phyloP scores from a whole-genome alignment of 192 early-diverging fungal genomes.

The Coemansia sp. region DNA sequence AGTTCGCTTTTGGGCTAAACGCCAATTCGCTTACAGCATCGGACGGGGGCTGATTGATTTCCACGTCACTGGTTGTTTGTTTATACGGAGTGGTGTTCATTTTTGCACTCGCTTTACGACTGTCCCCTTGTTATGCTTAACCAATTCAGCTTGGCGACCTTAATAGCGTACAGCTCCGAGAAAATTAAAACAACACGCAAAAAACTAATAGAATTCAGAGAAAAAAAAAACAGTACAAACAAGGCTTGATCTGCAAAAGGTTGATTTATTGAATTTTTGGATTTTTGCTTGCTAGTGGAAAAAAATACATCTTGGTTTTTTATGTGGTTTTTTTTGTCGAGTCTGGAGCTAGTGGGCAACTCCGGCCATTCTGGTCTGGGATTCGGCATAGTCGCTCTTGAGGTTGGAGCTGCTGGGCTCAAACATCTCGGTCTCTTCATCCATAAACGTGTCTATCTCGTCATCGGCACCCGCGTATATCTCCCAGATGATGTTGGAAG shows the following conservation, averaged over 20 bases:
- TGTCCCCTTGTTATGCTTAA: too few relatives aligned
- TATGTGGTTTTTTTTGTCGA: neutral
- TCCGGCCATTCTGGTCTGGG: conserved; percentile 6
- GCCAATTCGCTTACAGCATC: conserved; percentile 77
- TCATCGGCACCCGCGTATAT: conserved; percentile 16
- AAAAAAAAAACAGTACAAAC: conserved; percentile 1
- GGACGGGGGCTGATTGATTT: conserved; percentile 61
- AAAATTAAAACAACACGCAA: neutral
- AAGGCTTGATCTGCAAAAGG: neutral
- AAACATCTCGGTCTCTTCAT: conserved; percentile 3
- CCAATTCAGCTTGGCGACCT: too few relatives aligned
- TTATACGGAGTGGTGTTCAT: conserved; percentile 22
- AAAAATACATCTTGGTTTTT: conserved; percentile 14
- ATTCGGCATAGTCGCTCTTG: conserved; percentile 2
- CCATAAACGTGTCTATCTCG: conserved; percentile 4
- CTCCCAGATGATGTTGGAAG: conserved; percentile 34
- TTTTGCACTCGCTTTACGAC: conserved; percentile 1
- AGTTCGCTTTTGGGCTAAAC: conserved; percentile 81
- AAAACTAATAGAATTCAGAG: neutral
- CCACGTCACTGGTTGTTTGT: conserved; percentile 44
- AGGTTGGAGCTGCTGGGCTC: neutral
- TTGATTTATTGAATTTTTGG: conserved; percentile 2
- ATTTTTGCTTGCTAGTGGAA: conserved; percentile 6
- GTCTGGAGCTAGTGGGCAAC: conserved; percentile 1
- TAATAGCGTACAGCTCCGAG: too few relatives aligned